Evolutionary conservation across 2,329 filamentous ascomycete species (phyloP), one percentile per base, ranked within the genome.

Genomic region (Trichoderma gracile): DNA sequence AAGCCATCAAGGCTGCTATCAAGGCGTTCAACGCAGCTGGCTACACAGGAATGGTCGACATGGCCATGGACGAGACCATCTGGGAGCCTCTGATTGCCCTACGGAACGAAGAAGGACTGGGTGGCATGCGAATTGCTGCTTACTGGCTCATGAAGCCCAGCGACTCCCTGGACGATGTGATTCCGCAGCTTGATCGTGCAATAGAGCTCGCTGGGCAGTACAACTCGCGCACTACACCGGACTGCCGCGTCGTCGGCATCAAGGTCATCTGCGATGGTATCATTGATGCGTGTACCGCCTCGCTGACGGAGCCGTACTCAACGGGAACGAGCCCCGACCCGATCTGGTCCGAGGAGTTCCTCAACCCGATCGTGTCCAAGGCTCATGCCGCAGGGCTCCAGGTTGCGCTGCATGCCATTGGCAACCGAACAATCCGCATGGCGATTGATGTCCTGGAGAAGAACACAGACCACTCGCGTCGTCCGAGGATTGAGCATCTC

Each of bases 181-280:
- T 83, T 8, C 71, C 71, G 6, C 82, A 86, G 68, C 80, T 86
- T 1, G 77, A 81, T 23, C 78, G 78, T 3, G 82, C 82, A 0
- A 80, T 82, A 45, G 79, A 80, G 62, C 70, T 85, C 42, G 75
- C 75, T 19, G 64, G 62, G 7, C 61, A 72, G 59, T 77, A 74
- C 67, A 78, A 74, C 66, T 73, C 71, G 9, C 68, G 73, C 12
- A 75, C 69, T 0, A 76, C 75, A 1, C 77, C 77, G 0, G 77
- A 78, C 61, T 74, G 73, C 63, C 82, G 83, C 19, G 73, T 89
- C 9, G 82, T 85, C 0, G 87, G 87, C 5, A 81, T 89, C 73
- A 89, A 89, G 71, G 73, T 89, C 23, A 87, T 89, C 45, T 84
- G 83, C 69, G 87, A 89, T 65, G 87, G 87, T 12, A 84, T 87